These are phyloP conservation scores for Polygonum aviculare DNA, from an alignment of 148 eudicot species.

Conservation along the genomic window DNA sequence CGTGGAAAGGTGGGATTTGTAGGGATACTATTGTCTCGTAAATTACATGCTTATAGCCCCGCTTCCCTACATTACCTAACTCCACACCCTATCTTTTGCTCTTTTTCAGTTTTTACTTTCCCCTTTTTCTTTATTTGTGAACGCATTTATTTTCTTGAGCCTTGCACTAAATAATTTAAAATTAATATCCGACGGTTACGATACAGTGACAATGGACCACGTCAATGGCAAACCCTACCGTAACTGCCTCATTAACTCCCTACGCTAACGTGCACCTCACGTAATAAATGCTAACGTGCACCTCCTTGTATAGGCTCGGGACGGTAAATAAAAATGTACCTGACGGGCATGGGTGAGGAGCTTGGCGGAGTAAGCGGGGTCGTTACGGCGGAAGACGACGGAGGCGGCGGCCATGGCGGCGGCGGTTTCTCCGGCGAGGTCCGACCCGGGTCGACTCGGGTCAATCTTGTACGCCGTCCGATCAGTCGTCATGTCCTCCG, in stretches of 20 bases:
- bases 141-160: neutral
- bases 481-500: constrained; percentile 94
- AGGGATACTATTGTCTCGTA: neutral
- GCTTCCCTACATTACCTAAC: neutral
- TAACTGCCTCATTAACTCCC: constrained; percentile 10
- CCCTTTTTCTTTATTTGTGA: neutral
- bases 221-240: neutral
- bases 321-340: constrained; percentile 25
- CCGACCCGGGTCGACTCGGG: constrained; percentile 80
- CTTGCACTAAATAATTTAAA: neutral
- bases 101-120: neutral
- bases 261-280: neutral
- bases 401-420: constrained; percentile 95
- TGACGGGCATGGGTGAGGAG: constrained; percentile 83
- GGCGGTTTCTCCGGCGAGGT: constrained; percentile 93
- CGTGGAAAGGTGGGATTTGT: neutral
- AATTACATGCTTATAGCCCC: neutral
- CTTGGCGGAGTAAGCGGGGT: constrained; percentile 51
- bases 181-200: neutral
- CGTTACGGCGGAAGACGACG: constrained; percentile 54
- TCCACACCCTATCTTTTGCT: neutral
- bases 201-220: neutral
- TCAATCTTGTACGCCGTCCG: constrained; percentile 78
- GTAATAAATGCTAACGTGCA: neutral
- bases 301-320: too few species aligned